These are phyloP conservation scores for Tuber borchii DNA, from an alignment of 495 filamentous ascomycete species.

Conservation along the genomic window DNA sequence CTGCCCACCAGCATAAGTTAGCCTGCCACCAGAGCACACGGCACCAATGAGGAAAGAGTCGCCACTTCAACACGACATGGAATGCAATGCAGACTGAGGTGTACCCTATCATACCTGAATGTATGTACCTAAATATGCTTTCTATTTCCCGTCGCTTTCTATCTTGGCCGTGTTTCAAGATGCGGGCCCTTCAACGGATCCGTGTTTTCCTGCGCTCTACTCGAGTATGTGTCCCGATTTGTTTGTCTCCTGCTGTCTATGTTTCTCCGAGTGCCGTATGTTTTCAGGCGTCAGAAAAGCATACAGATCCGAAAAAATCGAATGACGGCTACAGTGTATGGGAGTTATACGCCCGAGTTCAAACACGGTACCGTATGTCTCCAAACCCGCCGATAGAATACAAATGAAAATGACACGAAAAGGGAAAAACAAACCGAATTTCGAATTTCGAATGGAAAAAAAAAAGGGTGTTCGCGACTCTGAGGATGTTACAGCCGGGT, in stretches of 20 bases:
- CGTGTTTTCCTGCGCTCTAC: neutral
- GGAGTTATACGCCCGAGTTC: neutral
- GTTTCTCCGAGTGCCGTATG: neutral
- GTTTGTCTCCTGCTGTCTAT: neutral
- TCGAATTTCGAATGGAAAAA: neutral
- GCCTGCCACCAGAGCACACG: conserved; percentile 27
- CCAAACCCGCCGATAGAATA: neutral
- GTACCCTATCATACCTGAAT: conserved; percentile 29
- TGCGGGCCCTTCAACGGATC: neutral
- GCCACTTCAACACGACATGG: conserved; percentile 28
- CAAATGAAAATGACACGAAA: neutral
- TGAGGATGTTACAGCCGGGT: neutral
- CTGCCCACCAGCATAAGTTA: conserved; percentile 18
- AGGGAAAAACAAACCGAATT: neutral
- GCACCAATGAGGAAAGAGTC: conserved; percentile 28
- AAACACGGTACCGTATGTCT: neutral
- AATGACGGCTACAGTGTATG: conserved; percentile 14
- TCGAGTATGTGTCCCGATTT: neutral
- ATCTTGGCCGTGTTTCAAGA: neutral
- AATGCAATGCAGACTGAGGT: conserved; percentile 37
- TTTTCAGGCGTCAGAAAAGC: conserved; percentile 12
- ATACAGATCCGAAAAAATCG: conserved; percentile 30
- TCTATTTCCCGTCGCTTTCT: conserved; percentile 6
- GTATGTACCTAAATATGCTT: conserved; percentile 7
- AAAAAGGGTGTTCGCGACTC: neutral